phyloP scores from a whole-genome alignment of 345 rosid species.

The Euclidium syriacum region DNA sequence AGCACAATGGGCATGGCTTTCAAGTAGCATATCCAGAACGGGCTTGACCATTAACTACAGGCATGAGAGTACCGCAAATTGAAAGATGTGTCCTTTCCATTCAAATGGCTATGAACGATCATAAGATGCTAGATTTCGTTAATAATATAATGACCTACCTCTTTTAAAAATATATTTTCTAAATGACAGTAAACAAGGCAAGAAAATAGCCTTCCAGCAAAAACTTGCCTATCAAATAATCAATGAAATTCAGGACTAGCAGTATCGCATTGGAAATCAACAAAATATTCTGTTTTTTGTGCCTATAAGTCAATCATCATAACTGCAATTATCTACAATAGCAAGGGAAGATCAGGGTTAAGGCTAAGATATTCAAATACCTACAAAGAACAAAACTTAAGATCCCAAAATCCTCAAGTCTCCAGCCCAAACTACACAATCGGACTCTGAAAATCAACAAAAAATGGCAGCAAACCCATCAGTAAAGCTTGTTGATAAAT shows the following conservation, averaged over 20 bases:
- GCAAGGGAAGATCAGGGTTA: neutral
- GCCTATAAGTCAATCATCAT: neutral
- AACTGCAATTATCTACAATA: neutral
- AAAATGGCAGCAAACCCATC: neutral
- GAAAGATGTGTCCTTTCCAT: neutral
- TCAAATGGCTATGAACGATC: neutral
- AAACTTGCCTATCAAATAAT: neutral
- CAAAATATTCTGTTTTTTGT: neutral
- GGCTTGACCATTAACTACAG: neutral
- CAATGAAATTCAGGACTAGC: neutral
- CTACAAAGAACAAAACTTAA: neutral
- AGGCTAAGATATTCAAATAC: neutral
- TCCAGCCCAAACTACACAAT: conserved; percentile 9
- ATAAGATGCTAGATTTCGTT: neutral
- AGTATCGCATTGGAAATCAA: neutral
- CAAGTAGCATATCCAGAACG: neutral
- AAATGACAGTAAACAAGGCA: neutral
- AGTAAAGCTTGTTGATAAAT: conserved; percentile 12
- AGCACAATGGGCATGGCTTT: neutral
- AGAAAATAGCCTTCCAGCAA: neutral
- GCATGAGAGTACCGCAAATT: neutral
- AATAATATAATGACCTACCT: neutral
- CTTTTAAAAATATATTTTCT: neutral
- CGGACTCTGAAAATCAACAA: conserved; percentile 15
- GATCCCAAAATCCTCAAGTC: neutral